These are phyloP conservation scores for Babjeviella inositovora DNA, from an alignment of 805 yeast species.

Conservation along the genomic window DNA sequence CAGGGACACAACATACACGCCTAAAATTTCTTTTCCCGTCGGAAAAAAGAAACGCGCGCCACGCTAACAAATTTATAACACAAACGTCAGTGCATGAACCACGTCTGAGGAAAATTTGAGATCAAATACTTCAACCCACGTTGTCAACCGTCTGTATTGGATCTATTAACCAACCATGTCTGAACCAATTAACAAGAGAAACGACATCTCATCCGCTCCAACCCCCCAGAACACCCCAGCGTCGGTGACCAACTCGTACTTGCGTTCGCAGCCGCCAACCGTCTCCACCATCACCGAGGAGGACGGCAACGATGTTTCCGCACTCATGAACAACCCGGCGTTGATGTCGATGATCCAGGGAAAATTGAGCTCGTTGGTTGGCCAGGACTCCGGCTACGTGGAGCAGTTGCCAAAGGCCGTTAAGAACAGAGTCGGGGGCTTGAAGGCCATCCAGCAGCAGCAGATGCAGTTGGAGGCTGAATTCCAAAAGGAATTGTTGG, in stretches of 20 bases:
- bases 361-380: slow-evolving; percentile 69
- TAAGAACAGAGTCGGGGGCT: slow-evolving; percentile 62
- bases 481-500: slow-evolving; percentile 78
- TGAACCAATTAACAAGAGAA: slow-evolving; percentile 64
- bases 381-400: slow-evolving; percentile 77
- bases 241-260: slow-evolving; percentile 58
- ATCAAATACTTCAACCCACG: background rate
- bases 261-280: slow-evolving; percentile 40
- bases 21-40: no score
- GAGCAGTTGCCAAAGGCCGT: slow-evolving; percentile 58
- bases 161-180: no score
- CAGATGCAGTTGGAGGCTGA: slow-evolving; percentile 79
- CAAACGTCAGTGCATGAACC: no score
- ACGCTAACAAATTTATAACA: no score
- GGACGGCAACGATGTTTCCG: slow-evolving; percentile 28
- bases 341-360: slow-evolving; percentile 81
- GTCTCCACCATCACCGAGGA: slow-evolving; percentile 64
- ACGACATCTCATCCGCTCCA: slow-evolving; percentile 82
- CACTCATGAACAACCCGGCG: slow-evolving; percentile 65
- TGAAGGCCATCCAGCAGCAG: slow-evolving; percentile 66
- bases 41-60: no score
- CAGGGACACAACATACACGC: no score
- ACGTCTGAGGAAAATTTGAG: no score
- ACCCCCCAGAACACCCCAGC: slow-evolving; percentile 99
- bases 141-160: no score